A percentile compares a stretch with the other conserved stretches of the same genome.
These are phyloP conservation scores for Populus simonii DNA, from an alignment of 345 rosid genomes.

Conservation along the genomic window DNA sequence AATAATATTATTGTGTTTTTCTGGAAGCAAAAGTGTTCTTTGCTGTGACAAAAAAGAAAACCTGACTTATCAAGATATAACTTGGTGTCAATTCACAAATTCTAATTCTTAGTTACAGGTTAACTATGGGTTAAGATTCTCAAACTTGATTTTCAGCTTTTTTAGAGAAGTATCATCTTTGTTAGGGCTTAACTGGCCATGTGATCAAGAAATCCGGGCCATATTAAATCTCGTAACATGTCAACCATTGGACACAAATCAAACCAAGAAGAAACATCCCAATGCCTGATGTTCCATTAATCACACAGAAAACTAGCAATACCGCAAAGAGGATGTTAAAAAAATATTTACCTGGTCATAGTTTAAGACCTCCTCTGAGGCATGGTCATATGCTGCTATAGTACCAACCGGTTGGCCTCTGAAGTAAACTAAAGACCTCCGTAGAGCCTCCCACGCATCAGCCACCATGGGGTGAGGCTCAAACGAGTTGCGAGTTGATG, in stretches of 20 bases:
- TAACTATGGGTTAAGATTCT: neutral
- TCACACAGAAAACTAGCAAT: neutral
- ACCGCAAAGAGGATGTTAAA: neutral
- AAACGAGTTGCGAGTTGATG: constrained; percentile 78
- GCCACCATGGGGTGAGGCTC: constrained; percentile 97
- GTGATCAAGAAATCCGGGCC: too few species aligned
- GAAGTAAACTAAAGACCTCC: constrained; percentile 74
- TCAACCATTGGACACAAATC: neutral
- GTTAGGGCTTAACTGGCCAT: too few species aligned
- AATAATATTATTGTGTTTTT: too few species aligned
- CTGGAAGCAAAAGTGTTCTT: too few species aligned
- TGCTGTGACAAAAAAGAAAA: too few species aligned
- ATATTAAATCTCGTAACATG: neutral
- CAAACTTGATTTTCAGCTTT: neutral
- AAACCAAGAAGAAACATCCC: neutral
- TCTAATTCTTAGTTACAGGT: neutral
- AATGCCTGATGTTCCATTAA: neutral
- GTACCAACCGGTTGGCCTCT: constrained; percentile 88
- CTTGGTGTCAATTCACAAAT: too few species aligned
- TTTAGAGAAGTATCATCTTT: neutral
- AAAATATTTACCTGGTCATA: constrained; percentile 79
- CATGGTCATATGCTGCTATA: constrained; percentile 87
- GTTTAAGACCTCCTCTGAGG: constrained; percentile 90
- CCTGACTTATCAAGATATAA: too few species aligned
- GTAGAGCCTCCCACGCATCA: constrained; percentile 91